phyloP scores from a whole-genome alignment of 2,329 filamentous ascomycete species.

The Ceratocystis lukuohia region DNA sequence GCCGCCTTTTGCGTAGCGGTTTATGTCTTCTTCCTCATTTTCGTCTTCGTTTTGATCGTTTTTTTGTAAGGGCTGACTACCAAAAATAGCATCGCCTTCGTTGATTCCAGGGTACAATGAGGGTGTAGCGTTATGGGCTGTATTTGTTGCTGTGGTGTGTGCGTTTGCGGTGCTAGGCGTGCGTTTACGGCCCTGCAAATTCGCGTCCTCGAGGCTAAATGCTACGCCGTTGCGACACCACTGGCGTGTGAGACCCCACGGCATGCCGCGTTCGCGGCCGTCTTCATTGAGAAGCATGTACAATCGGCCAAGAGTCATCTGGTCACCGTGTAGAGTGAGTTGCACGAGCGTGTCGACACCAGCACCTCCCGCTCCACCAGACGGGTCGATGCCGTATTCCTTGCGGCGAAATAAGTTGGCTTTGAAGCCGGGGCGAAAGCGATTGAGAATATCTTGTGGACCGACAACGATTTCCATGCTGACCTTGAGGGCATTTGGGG shows the following conservation, averaged over 20 bases:
- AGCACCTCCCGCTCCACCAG: background rate
- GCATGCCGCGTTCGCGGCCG: slow-evolving; percentile 27
- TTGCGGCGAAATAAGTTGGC: slow-evolving; percentile 17
- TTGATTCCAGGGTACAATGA: slow-evolving; percentile 6
- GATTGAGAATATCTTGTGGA: slow-evolving; percentile 12
- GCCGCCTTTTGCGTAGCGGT: background rate
- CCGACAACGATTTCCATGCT: slow-evolving; percentile 19
- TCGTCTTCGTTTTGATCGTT: background rate
- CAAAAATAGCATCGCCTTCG: slow-evolving; percentile 13
- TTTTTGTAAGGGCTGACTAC: background rate
- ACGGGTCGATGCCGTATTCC: slow-evolving; percentile 15
- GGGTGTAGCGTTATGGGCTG: background rate
- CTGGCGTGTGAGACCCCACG: slow-evolving; percentile 21
- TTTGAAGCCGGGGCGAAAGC: slow-evolving; percentile 19
- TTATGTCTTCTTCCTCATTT: background rate
- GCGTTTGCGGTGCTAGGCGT: background rate
- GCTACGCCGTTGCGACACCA: slow-evolving; percentile 19
- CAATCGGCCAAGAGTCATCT: slow-evolving; percentile 24
- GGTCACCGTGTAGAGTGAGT: slow-evolving; percentile 26
- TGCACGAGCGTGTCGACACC: slow-evolving; percentile 23
- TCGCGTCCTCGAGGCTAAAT: slow-evolving; percentile 15
- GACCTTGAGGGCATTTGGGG: slow-evolving; percentile 18
- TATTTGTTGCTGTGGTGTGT: background rate
- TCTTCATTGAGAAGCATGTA: slow-evolving; percentile 31
- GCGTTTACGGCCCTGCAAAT: slow-evolving; percentile 7